These are phyloP conservation scores for Diaporthe caulivora DNA, from an alignment of 2,329 filamentous ascomycete genomes.

Conservation along the genomic window DNA sequence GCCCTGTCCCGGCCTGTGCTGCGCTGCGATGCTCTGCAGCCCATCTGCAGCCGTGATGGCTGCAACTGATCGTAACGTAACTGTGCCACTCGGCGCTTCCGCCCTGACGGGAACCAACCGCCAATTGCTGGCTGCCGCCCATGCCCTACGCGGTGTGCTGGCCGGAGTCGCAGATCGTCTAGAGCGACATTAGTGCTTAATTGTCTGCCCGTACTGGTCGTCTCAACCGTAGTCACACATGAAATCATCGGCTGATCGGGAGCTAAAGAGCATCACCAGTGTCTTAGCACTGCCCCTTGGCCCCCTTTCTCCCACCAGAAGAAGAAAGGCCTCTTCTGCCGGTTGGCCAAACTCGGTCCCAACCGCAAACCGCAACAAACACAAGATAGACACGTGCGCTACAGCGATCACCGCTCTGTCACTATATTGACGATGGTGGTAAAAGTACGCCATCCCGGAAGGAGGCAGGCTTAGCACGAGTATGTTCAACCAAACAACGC, in stretches of 20 bases:
- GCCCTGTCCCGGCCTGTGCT: neutral
- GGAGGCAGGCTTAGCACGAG: neutral
- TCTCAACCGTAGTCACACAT: neutral
- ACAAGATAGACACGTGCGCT: neutral
- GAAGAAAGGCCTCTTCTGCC: neutral
- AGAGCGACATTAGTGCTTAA: neutral
- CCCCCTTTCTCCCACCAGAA: neutral
- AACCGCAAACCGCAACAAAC: neutral
- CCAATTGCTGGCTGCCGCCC: conserved; percentile 23
- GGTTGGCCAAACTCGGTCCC: neutral
- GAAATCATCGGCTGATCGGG: conserved; percentile 8
- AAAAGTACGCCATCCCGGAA: neutral
- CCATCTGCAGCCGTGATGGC: conserved; percentile 15
- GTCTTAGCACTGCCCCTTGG: neutral
- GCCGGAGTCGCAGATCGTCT: neutral
- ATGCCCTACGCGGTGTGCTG: neutral
- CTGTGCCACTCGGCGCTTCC: conserved; percentile 35
- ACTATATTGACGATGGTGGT: neutral
- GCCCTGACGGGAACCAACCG: conserved; percentile 30
- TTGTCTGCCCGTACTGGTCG: neutral
- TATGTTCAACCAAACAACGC: neutral
- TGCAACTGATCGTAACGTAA: conserved; percentile 17
- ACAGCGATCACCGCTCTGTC: neutral
- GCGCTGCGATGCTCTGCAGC: conserved; percentile 3
- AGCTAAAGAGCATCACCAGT: neutral